Conservation (phyloP, 225 moss, liverwort and hornwort species). For the Ulota crispa region DNA sequence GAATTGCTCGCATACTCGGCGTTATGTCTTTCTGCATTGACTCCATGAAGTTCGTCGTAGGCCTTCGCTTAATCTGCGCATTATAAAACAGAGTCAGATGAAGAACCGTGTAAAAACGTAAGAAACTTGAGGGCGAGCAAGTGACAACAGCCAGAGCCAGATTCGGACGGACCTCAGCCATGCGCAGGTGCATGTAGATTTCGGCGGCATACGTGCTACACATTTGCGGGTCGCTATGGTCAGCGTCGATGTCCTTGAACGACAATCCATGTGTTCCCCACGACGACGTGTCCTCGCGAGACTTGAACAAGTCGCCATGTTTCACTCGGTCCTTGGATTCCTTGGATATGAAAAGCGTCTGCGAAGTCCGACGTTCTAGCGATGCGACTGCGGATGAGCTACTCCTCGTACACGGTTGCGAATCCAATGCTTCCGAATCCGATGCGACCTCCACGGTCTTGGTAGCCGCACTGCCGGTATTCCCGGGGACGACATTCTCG, state of each 20-base stretch:
- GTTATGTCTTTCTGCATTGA: constrained; percentile 88
- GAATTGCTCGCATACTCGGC: constrained; percentile 86
- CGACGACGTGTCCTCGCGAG: constrained; percentile 28
- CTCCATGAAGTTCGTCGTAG: constrained; percentile 88
- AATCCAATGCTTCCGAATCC: constrained; percentile 23
- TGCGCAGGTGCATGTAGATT: constrained; percentile 87
- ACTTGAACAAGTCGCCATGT: constrained; percentile 37
- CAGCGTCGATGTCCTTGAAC: constrained; percentile 77
- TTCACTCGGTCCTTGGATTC: constrained; percentile 54
- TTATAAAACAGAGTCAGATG: neutral
- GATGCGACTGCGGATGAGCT: constrained; percentile 80
- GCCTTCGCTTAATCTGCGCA: constrained; percentile 70
- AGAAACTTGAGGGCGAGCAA: too few species aligned
- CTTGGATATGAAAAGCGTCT: constrained; percentile 78
- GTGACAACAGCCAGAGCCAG: neutral
- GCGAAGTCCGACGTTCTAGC: constrained; percentile 72
- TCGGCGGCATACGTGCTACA: constrained; percentile 94
- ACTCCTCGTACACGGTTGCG: constrained; percentile 26
- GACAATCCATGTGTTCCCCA: constrained; percentile 38
- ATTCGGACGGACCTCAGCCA: constrained; percentile 77
- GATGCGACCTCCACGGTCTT: neutral
- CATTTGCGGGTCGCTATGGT: constrained; percentile 92
- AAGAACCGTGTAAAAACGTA: too few species aligned
- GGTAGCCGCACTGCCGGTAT: neutral
- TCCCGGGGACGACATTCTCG: constrained; percentile 42